Evolutionary conservation across 2,329 filamentous ascomycete species (phyloP).

Genomic region (Uncinocarpus reesii): DNA sequence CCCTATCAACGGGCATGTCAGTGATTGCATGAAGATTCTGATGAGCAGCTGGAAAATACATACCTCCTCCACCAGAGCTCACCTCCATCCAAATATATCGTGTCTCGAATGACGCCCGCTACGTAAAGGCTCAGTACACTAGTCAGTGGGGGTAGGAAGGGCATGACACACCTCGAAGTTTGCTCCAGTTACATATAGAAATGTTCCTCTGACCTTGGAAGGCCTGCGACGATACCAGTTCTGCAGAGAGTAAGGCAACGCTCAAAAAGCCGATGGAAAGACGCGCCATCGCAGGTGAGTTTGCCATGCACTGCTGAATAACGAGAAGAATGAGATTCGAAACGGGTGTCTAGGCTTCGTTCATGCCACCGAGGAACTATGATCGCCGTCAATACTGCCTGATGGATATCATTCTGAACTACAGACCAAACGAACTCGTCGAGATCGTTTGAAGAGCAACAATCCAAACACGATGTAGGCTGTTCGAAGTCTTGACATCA

Average conservation of each 20-base stretch:
- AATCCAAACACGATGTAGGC: neutral
- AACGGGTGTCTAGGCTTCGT: neutral
- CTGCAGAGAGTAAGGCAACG: slow-evolving; percentile 18
- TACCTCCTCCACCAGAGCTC: slow-evolving; percentile 43
- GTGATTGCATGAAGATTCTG: too few relatives aligned
- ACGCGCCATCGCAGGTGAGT: neutral
- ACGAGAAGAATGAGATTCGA: neutral
- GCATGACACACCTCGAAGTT: slow-evolving; percentile 29
- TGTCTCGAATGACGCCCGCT: slow-evolving; percentile 52
- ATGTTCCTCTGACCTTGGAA: slow-evolving; percentile 44
- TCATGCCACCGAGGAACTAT: neutral
- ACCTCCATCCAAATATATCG: slow-evolving; percentile 57
- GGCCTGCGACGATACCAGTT: slow-evolving; percentile 31
- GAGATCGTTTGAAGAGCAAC: neutral
- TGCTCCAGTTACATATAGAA: slow-evolving; percentile 50
- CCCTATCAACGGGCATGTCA: too few relatives aligned
- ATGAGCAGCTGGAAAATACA: neutral
- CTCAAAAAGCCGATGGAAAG: slow-evolving; percentile 11
- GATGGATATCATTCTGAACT: neutral
- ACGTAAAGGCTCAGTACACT: slow-evolving; percentile 14
- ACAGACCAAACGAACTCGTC: neutral
- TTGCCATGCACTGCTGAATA: neutral
- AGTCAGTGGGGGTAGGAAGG: neutral
- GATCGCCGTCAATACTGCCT: neutral
- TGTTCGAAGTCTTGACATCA: neutral